A percentile compares a stretch with the other conserved stretches of the same genome.
These are phyloP conservation scores for Globisporangium solare DNA, from an alignment of 352 stramenopile species.

Conservation along the genomic window DNA sequence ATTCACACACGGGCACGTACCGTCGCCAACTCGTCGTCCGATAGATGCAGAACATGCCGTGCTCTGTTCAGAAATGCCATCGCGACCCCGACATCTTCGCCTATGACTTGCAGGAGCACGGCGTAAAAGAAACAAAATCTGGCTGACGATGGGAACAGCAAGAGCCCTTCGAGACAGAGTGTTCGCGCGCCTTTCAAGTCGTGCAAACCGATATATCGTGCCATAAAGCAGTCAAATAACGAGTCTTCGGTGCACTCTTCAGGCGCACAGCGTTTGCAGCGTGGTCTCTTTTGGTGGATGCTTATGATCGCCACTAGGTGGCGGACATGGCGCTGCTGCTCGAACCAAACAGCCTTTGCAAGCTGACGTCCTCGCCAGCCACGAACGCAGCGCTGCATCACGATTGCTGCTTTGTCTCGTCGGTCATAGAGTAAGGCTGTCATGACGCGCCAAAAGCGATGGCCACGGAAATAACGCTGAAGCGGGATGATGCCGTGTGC, in stretches of 20 bases:
- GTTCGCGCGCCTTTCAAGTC: slow-evolving; percentile 32
- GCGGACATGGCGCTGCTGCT: slow-evolving; percentile 33
- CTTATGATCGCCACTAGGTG: slow-evolving; percentile 16
- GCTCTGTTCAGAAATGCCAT: slow-evolving; percentile 30
- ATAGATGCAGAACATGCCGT: slow-evolving; percentile 16
- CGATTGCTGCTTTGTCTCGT: slow-evolving; percentile 19
- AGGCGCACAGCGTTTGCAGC: slow-evolving; percentile 25
- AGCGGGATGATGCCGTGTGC: slow-evolving; percentile 33
- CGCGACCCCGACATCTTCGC: slow-evolving; percentile 34
- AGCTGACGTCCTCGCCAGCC: slow-evolving; percentile 30
- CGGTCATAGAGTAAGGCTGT: slow-evolving; percentile 26
- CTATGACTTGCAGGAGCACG: slow-evolving; percentile 32
- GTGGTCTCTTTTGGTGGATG: slow-evolving; percentile 18
- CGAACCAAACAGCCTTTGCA: slow-evolving; percentile 24
- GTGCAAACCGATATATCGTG: slow-evolving; percentile 39
- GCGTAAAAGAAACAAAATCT: slow-evolving; percentile 40
- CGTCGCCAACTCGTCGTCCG: slow-evolving; percentile 24
- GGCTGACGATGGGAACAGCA: slow-evolving; percentile 30
- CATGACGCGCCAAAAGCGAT: slow-evolving; percentile 42
- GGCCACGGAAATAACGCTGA: slow-evolving; percentile 36
- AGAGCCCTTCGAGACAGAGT: slow-evolving; percentile 33
- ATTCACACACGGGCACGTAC: slow-evolving; percentile 19
- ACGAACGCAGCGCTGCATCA: slow-evolving; percentile 35
- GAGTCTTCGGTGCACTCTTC: slow-evolving; percentile 32
- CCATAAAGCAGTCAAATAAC: slow-evolving; percentile 48